Percentiles rank a stretch among this genome's conserved stretches.
Conservation (phyloP, 371 early-diverging fungal genomes). For the Mucor indicus region DNA sequence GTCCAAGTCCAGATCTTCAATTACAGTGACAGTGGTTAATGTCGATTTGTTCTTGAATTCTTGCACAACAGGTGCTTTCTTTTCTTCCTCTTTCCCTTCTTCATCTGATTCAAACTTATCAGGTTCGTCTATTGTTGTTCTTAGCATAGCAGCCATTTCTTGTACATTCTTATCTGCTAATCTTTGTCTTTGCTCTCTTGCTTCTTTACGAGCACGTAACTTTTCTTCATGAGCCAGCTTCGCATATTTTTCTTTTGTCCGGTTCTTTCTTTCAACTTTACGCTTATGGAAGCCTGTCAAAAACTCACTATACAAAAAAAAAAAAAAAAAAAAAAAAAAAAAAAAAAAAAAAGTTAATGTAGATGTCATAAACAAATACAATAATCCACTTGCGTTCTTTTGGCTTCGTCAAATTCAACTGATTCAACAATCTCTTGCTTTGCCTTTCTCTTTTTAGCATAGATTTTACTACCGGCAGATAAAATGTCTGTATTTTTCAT, state of each 20-base stretch:
- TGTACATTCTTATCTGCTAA: slow-evolving; percentile 43
- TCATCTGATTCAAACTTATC: slow-evolving; percentile 34
- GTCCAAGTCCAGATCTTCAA: slow-evolving; percentile 64
- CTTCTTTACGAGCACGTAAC: slow-evolving; percentile 51
- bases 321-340: not conserved
- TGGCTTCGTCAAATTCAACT: slow-evolving; percentile 64
- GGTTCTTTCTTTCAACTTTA: slow-evolving; percentile 68
- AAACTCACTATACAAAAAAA: slow-evolving; percentile 48
- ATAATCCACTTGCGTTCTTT: slow-evolving; percentile 48
- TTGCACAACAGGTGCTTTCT: slow-evolving; percentile 36
- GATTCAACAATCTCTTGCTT: slow-evolving; percentile 58
- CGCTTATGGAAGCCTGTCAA: slow-evolving; percentile 84
- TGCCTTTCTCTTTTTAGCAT: slow-evolving; percentile 71
- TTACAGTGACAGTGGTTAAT: slow-evolving; percentile 72
- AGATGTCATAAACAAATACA: not conserved
- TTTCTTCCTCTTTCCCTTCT: slow-evolving; percentile 31
- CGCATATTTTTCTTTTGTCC: slow-evolving; percentile 52
- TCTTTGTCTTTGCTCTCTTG: slow-evolving; percentile 40
- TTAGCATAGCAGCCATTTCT: slow-evolving; percentile 39
- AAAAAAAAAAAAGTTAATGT: not conserved
- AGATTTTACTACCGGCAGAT: slow-evolving; percentile 66
- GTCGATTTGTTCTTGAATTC: slow-evolving; percentile 57
- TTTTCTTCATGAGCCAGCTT: slow-evolving; percentile 54
- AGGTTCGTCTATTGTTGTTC: slow-evolving; percentile 13
- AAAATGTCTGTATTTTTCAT: slow-evolving; percentile 57